Conservation (phyloP, 495 filamentous ascomycete species). For the Penicillium bialowiezense region DNA sequence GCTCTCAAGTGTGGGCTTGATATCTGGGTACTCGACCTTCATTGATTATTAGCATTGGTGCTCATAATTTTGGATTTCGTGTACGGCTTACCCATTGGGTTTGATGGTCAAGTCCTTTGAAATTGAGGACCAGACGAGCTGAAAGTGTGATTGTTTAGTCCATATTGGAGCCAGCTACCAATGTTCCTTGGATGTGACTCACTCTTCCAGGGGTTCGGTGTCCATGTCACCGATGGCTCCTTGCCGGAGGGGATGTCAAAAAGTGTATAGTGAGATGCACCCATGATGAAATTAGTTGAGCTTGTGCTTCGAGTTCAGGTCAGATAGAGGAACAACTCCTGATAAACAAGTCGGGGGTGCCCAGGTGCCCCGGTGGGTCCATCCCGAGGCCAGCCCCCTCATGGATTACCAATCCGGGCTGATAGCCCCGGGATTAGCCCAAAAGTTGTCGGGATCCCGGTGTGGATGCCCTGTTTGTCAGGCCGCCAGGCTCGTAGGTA, state of each 20-base stretch:
- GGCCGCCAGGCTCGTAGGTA: too few species aligned
- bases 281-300: not conserved
- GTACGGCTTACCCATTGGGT: conserved; percentile 53
- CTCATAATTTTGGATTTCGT: not conserved
- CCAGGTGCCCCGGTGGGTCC: too few species aligned
- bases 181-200: conserved; percentile 9
- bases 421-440: too few species aligned
- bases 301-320: not conserved
- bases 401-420: too few species aligned
- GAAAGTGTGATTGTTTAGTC: not conserved
- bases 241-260: conserved; percentile 55
- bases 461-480: too few species aligned
- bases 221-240: conserved; percentile 44
- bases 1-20: conserved; percentile 45
- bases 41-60: not conserved
- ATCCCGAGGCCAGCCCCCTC: too few species aligned
- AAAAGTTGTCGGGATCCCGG: too few species aligned
- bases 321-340: not conserved
- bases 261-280: conserved; percentile 23
- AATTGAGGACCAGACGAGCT: conserved; percentile 60
- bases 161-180: not conserved
- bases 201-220: conserved; percentile 62
- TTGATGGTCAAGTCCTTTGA: conserved; percentile 59
- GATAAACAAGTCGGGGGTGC: not conserved
- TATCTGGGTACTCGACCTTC: conserved; percentile 55